Evolutionary conservation across 768 basidiomycete genomes (phyloP).

Genomic region (Coprinopsis sp.): DNA sequence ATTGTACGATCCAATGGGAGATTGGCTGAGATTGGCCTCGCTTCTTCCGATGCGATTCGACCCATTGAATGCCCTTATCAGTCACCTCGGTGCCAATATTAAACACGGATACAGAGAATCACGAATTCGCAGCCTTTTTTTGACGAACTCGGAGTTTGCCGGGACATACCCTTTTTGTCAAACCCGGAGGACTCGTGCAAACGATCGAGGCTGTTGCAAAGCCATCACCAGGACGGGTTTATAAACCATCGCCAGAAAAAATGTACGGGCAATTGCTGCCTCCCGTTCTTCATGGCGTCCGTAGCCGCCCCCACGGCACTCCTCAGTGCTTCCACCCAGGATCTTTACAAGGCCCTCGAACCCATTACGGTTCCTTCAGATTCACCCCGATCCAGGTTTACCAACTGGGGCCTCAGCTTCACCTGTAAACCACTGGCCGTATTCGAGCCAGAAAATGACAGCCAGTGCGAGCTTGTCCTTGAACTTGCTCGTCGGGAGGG

Average conservation of each 20-base stretch:
- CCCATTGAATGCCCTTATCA: no score
- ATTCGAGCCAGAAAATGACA: slow-evolving; percentile 69
- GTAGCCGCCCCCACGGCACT: background rate
- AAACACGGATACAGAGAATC: no score
- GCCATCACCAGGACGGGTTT: slow-evolving; percentile 1
- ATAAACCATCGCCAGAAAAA: slow-evolving; percentile 1
- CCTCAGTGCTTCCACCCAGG: slow-evolving; percentile 1
- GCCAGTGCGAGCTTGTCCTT: slow-evolving; percentile 69
- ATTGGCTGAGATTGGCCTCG: no score
- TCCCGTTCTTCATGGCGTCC: background rate
- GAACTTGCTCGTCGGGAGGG: slow-evolving; percentile 75
- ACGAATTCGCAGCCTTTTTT: no score
- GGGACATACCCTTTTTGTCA: no score
- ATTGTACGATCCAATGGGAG: no score
- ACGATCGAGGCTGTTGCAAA: no score
- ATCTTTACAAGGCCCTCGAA: slow-evolving; percentile 48
- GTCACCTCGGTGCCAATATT: no score
- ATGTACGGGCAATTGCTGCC: background rate
- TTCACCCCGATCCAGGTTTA: slow-evolving; percentile 43
- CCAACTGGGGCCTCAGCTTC: slow-evolving; percentile 88
- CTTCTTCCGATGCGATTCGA: no score
- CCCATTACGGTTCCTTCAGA: slow-evolving; percentile 48
- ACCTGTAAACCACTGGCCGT: slow-evolving; percentile 60
- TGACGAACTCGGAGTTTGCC: no score
- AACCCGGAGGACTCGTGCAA: no score